Evolutionary conservation across 208 protist genomes (phyloP).

Genomic region (Crithidia thermophila): DNA sequence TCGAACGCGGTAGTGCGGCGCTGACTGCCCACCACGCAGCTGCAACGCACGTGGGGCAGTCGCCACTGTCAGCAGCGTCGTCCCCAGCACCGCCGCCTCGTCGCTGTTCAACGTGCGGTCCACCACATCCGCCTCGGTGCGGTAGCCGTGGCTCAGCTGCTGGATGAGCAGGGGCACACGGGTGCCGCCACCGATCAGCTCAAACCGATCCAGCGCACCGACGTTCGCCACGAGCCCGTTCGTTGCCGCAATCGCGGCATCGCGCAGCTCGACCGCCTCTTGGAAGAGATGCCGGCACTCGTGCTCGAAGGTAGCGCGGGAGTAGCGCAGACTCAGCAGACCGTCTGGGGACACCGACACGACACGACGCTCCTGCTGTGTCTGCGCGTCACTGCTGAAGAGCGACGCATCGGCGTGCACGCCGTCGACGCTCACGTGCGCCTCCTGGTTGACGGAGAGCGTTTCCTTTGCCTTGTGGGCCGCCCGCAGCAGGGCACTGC

Average conservation of each 20-base stretch:
- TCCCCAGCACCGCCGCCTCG: slow-evolving; percentile 77
- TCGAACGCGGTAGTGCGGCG: slow-evolving; percentile 30
- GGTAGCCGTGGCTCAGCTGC: slow-evolving; percentile 49
- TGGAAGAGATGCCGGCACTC: slow-evolving; percentile 65
- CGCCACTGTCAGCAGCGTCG: slow-evolving; percentile 53
- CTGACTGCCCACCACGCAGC: slow-evolving; percentile 1
- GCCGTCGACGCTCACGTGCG: slow-evolving; percentile 81
- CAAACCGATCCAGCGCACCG: slow-evolving; percentile 45
- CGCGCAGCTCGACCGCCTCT: slow-evolving; percentile 29
- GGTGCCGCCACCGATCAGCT: slow-evolving; percentile 82
- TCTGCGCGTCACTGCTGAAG: slow-evolving; percentile 23
- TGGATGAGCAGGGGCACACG: slow-evolving; percentile 79
- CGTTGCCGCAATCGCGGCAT: slow-evolving; percentile 38
- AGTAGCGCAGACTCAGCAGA: slow-evolving; percentile 48
- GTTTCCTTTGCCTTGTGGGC: slow-evolving; percentile 84
- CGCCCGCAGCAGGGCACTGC: slow-evolving; percentile 75
- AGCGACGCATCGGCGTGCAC: slow-evolving; percentile 28
- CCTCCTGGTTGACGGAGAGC: slow-evolving; percentile 89
- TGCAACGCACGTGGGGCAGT: slow-evolving; percentile 11
- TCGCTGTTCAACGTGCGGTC: slow-evolving; percentile 88
- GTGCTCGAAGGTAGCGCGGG: slow-evolving; percentile 69
- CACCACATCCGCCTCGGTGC: slow-evolving; percentile 25
- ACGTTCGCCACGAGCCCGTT: slow-evolving; percentile 24
- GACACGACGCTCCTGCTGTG: slow-evolving; percentile 9
- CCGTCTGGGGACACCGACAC: slow-evolving; percentile 21